Conservation (phyloP, 2,329 filamentous ascomycete genomes). For the Cercospora zeae-maydis region DNA sequence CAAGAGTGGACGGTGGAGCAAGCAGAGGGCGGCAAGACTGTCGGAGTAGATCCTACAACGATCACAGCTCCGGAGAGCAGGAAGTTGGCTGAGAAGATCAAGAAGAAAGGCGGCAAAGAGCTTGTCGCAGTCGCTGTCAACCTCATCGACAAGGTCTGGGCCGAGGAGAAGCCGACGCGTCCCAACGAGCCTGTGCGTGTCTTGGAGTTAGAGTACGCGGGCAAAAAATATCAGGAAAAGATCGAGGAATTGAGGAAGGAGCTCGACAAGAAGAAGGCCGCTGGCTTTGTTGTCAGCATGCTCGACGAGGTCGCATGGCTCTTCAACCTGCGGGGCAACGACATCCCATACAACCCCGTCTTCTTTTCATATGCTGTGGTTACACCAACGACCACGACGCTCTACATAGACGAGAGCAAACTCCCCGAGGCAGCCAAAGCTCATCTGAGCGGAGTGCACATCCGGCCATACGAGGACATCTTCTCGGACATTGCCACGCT, state of each 20-base stretch:
- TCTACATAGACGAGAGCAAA: constrained; percentile 83
- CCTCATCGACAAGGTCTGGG: constrained; percentile 90
- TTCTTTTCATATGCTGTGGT: constrained; percentile 96
- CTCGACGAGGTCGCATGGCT: constrained; percentile 97
- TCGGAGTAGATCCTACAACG: constrained; percentile 86
- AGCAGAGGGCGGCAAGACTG: constrained; percentile 75
- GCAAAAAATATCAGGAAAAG: constrained; percentile 79
- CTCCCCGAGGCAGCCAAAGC: constrained; percentile 63
- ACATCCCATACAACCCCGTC: constrained; percentile 96
- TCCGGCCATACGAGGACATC: constrained; percentile 79
- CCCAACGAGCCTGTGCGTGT: constrained; percentile 74
- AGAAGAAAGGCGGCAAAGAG: constrained; percentile 76
- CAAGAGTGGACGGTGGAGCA: constrained; percentile 92
- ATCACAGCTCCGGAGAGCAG: constrained; percentile 69
- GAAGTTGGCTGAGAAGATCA: constrained; percentile 80
- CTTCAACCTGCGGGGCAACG: constrained; percentile 92
- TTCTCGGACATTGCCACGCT: constrained; percentile 73
- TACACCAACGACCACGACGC: constrained; percentile 68
- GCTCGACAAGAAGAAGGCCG: constrained; percentile 80
- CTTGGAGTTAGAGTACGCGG: constrained; percentile 68
- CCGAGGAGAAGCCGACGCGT: constrained; percentile 63
- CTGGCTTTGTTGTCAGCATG: constrained; percentile 87
- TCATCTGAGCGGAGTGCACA: constrained; percentile 67
- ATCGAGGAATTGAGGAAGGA: constrained; percentile 85
- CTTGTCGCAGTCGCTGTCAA: constrained; percentile 75